Percentiles rank a stretch among this genome's conserved stretches.
phyloP scores from a whole-genome alignment of 345 rosid species.

The Citrus reticulata region DNA sequence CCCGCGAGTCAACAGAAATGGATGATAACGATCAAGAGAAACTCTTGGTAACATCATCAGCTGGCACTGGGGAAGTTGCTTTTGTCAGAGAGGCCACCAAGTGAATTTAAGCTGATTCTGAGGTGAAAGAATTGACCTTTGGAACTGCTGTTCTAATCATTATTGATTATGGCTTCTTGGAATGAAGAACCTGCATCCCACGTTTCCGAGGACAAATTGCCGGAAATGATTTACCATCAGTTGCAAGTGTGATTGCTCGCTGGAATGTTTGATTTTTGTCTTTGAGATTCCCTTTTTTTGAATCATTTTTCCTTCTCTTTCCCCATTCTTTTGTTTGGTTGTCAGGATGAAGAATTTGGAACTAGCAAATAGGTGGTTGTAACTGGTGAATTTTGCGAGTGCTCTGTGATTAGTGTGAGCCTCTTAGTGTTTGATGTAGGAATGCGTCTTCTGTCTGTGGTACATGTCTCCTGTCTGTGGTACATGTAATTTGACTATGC shows the following conservation, averaged over 20 bases:
- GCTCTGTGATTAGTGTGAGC: constrained; percentile 4
- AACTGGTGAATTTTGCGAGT: constrained; percentile 1
- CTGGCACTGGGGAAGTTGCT: constrained; percentile 35
- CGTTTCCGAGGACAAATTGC: neutral
- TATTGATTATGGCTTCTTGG: constrained; percentile 1
- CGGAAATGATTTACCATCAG: neutral
- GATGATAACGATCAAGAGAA: constrained; percentile 51
- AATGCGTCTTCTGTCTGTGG: neutral
- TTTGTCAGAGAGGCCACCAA: constrained; percentile 43
- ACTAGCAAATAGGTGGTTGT: constrained; percentile 10
- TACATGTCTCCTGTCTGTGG: neutral
- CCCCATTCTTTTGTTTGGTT: constrained; percentile 4
- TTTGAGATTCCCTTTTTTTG: neutral
- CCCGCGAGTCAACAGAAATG: constrained; percentile 40
- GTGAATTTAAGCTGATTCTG: constrained; percentile 9
- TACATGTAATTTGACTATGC: neutral
- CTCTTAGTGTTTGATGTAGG: neutral
- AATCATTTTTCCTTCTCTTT: neutral
- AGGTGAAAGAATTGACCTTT: neutral
- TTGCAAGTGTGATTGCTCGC: neutral
- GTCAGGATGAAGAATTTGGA: neutral
- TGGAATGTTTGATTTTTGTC: constrained; percentile 8
- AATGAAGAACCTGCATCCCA: neutral
- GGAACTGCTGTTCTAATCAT: neutral
- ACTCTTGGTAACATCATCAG: constrained; percentile 39